These are phyloP conservation scores for Murraya koenigii DNA, from an alignment of 345 rosid species.

Conservation along the genomic window DNA sequence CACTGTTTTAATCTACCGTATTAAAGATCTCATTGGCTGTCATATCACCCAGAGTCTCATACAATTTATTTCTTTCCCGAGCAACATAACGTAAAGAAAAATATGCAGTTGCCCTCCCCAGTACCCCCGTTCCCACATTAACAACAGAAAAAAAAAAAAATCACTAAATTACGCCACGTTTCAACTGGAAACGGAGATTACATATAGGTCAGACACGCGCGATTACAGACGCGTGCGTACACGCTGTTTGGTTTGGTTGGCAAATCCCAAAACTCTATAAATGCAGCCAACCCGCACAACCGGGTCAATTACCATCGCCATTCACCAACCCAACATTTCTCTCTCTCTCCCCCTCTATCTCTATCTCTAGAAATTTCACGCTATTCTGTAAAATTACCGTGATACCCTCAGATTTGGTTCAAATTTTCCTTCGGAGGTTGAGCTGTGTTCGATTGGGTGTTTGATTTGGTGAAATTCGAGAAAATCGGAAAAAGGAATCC, in stretches of 20 bases:
- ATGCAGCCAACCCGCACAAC: background rate
- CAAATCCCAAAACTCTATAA: slow-evolving; percentile 1
- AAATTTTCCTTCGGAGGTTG: background rate
- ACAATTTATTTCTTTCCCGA: no score
- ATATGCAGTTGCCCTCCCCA: background rate
- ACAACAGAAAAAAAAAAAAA: no score
- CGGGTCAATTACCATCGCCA: background rate
- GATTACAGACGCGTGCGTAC: background rate
- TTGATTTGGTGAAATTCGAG: slow-evolving; percentile 5
- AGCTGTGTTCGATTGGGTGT: background rate
- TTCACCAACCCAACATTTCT: no score
- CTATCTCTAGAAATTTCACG: background rate
- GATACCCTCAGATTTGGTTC: background rate
- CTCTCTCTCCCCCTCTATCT: background rate
- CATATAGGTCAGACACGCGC: background rate
- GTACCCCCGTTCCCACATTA: background rate
- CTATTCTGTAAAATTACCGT: background rate
- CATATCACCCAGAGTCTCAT: no score
- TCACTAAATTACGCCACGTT: background rate
- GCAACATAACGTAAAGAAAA: no score
- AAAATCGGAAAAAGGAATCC: slow-evolving; percentile 36
- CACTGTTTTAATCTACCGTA: no score
- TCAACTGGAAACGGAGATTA: no score
- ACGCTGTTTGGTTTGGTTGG: background rate
- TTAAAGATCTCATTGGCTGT: no score